These are phyloP conservation scores for Fusarium sp. DNA, from an alignment of 2,329 filamentous ascomycete species.

Conservation along the genomic window DNA sequence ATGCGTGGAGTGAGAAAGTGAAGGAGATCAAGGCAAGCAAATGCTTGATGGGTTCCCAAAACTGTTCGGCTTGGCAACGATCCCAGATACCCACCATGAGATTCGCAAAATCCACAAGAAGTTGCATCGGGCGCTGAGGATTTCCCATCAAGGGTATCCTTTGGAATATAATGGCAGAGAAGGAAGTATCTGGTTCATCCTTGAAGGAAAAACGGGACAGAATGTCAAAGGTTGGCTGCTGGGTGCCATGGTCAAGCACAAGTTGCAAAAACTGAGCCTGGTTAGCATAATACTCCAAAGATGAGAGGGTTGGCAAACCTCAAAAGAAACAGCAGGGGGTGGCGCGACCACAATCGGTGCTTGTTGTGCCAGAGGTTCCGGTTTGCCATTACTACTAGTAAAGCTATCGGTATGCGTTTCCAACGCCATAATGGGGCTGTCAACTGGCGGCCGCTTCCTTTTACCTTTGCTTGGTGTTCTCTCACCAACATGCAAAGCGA, in stretches of 20 bases:
- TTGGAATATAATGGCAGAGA: constrained; percentile 78
- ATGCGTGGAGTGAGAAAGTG: constrained; percentile 73
- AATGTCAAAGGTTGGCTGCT: constrained; percentile 76
- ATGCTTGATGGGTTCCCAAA: constrained; percentile 75
- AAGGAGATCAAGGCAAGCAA: constrained; percentile 76
- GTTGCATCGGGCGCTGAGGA: constrained; percentile 63
- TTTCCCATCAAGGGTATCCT: constrained; percentile 72
- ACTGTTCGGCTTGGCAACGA: constrained; percentile 74
- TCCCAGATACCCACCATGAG: constrained; percentile 78
- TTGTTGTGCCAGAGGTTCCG: constrained; percentile 31
- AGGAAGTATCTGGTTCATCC: constrained; percentile 71
- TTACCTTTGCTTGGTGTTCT: constrained; percentile 78
- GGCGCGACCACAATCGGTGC: constrained; percentile 43
- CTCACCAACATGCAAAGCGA: constrained; percentile 63
- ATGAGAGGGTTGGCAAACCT: constrained; percentile 56
- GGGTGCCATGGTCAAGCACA: constrained; percentile 74
- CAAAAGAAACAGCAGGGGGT: constrained; percentile 58
- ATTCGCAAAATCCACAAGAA: constrained; percentile 75
- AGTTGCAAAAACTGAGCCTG: constrained; percentile 70
- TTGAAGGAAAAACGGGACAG: constrained; percentile 76
- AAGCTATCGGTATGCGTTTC: constrained; percentile 65
- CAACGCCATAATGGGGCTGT: constrained; percentile 76
- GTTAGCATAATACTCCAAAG: constrained; percentile 42
- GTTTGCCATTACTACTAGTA: constrained; percentile 53
- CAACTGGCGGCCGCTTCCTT: constrained; percentile 75